Conservation (phyloP, 2,329 filamentous ascomycete species). For the Xylariaceae sp. region DNA sequence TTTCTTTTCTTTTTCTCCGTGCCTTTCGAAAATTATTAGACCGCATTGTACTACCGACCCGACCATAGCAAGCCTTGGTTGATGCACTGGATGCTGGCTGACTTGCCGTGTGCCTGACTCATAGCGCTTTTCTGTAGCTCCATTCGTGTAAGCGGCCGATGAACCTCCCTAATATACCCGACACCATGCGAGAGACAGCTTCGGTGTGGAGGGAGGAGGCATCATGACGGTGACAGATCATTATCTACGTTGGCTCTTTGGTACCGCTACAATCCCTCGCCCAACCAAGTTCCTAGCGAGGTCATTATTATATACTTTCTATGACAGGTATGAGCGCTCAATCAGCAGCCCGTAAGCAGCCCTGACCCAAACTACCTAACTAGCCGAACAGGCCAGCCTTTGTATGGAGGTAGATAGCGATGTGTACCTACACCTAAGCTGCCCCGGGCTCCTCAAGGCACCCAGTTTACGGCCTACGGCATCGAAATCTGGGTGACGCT, state of each 20-base stretch:
- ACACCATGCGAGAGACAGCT: slow-evolving; percentile 18
- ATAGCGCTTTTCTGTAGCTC: slow-evolving; percentile 12
- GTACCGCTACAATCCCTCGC: slow-evolving; percentile 7
- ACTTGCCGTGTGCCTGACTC: slow-evolving; percentile 11
- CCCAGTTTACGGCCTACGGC: slow-evolving; percentile 23
- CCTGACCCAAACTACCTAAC: slow-evolving; percentile 11
- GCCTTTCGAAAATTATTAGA: slow-evolving; percentile 8
- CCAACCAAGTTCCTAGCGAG: slow-evolving; percentile 19
- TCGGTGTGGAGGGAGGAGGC: slow-evolving; percentile 17
- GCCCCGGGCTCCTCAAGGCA: slow-evolving; percentile 9
- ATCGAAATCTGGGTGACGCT: slow-evolving; percentile 33
- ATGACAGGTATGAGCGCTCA: slow-evolving; percentile 13
- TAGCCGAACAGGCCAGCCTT: no score
- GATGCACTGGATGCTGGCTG: slow-evolving; percentile 10
- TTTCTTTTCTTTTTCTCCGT: slow-evolving; percentile 17
- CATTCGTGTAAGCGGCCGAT: slow-evolving; percentile 6
- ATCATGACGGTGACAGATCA: slow-evolving; percentile 9
- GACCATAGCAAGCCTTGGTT: slow-evolving; percentile 10
- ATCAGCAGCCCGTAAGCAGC: slow-evolving; percentile 19
- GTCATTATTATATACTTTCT: slow-evolving; percentile 5
- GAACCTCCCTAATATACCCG: slow-evolving; percentile 17
- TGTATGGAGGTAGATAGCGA: neutral
- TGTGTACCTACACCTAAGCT: slow-evolving; percentile 5
- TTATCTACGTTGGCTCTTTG: slow-evolving; percentile 14
- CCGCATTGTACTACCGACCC: slow-evolving; percentile 10